Base-by-base conservation (phyloP, 139 green algal genomes). In the Chlorella sp. region DNA sequence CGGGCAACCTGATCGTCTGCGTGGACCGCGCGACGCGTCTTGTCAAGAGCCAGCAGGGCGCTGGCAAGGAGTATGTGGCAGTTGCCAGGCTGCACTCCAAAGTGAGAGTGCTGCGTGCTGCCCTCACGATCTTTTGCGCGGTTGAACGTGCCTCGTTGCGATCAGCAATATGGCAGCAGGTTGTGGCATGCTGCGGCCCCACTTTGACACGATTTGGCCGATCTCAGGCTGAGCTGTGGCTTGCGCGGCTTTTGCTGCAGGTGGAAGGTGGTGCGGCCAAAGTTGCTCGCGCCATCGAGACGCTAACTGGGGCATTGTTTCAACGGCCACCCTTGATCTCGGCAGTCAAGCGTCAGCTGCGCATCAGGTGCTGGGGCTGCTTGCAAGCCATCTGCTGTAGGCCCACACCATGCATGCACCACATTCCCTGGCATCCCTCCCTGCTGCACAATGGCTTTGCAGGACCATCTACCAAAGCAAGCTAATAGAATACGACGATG, bases 41-140 rank as follows among this genome's bases (percentile, higher is more conserved):
- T n/a, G 97, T 99, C 23, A 99, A 99, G 93, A 93, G 95, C 21
- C 97, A 99, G 92, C 97, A 99, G 93, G 94, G 94, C 32, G 97
- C 97, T 0, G 97, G 97, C 30, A 99, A 99, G 92, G 96, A 99
- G 92, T 99, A 99, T 84, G 95, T 99, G 32, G 97, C 95, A 89
- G 93, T 99, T 55, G 93, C 91, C 13, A 82, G 92, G 26, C 87
- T 99, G 62, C 96, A 99, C 87, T 78, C 72, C 67, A 92, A 92
- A 78, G 78, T 75, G 28, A 38, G 57, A 30, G 4, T 23, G 30
- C 65, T 23, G 51, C 71, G 9, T 21, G 9, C 21, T 23, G 70
- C n/a, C n/a, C n/a, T n/a, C n/a, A n/a, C n/a, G n/a, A n/a, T n/a
- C n/a, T n/a, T n/a, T n/a, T n/a, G n/a, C n/a, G n/a, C n/a, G n/a